Evolutionary conservation across 345 rosid species (phyloP), one percentile per base, ranked within the genome.

Genomic region (Turnera subulata): DNA sequence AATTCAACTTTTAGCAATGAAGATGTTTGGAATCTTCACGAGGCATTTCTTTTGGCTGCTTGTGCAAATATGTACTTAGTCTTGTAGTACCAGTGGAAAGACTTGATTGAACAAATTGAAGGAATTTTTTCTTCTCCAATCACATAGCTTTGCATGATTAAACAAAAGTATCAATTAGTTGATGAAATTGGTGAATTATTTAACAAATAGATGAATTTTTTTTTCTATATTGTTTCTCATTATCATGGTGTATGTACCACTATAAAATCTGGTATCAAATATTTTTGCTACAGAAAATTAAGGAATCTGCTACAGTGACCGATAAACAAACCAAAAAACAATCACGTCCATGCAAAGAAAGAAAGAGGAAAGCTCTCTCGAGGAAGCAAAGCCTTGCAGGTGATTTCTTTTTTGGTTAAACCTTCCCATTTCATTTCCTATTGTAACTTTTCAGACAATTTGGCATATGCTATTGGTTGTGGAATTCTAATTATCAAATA

Each of bases 371-470:
- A 48, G 65, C 29, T 13, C 48, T 65, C 44, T 56, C 83, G 46
- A 71, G 69, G 63, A 85, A 97, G 80, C 78, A 82, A 73, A 93
- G 94, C 79, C 96, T 93, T 72, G 86, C 82, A 75, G 99, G 97
- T 93, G 43, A 26, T 65, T n/a, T n/a, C 47, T 51, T 72, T 70
- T 54, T 59, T 49, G 12, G n/a, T 14, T 55, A 55, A 44, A 53
- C 49, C 62, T 51, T 59, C 55, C 24, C 40, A 16, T 46, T 47
- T 23, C 25, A 16, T 53, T 11, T 56, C 14, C 1, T 17, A 0
- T 38, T 48, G 47, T 14, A 20, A 29, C 8, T 29, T 29, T 29
- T 29, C 8, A 29, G 35, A 29, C 8, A 29, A 29, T 3, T 29
- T 29, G 35, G 8, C 35, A 29, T 29, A 6, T 53, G 29, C 32